A percentile compares a stretch with the other conserved stretches of the same genome.
These are phyloP conservation scores for Meira nashicola DNA, from an alignment of 1,284 basidiomycete genomes.

Conservation along the genomic window DNA sequence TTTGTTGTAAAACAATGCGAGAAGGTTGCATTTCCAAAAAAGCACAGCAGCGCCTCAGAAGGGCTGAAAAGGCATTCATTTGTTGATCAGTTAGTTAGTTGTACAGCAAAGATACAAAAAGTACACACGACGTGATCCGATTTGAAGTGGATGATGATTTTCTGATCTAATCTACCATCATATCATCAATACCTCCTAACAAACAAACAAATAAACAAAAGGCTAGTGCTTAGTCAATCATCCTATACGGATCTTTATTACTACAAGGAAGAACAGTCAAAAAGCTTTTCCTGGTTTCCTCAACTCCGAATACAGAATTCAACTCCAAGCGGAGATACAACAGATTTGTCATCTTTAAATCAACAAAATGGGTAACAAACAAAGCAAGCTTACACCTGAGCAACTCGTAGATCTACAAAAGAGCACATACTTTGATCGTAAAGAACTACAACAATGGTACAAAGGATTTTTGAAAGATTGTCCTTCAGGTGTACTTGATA, in stretches of 20 bases:
- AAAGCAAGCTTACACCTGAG: slow-evolving; percentile 90
- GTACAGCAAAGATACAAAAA: too few relatives aligned
- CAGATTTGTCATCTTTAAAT: background rate
- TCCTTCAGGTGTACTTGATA: slow-evolving; percentile 92
- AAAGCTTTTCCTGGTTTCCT: background rate
- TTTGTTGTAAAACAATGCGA: too few relatives aligned
- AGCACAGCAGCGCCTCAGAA: too few relatives aligned
- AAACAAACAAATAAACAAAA: background rate
- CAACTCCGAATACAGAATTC: background rate
- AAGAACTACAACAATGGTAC: slow-evolving; percentile 99
- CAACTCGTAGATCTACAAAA: slow-evolving; percentile 94
- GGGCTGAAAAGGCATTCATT: too few relatives aligned
- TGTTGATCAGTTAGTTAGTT: too few relatives aligned
- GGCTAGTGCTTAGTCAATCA: background rate
- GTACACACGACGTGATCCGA: too few relatives aligned
- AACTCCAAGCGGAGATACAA: background rate
- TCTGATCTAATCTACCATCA: background rate
- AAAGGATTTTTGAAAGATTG: slow-evolving; percentile 99
- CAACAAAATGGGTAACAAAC: slow-evolving; percentile 76
- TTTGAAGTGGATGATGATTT: background rate
- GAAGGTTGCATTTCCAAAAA: too few relatives aligned
- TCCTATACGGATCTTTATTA: background rate
- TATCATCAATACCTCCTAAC: background rate
- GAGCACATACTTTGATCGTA: slow-evolving; percentile 99
- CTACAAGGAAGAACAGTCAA: background rate